These are phyloP conservation scores for Tetradesmus lagerheimii DNA, from an alignment of 139 green algal genomes.

Conservation along the genomic window DNA sequence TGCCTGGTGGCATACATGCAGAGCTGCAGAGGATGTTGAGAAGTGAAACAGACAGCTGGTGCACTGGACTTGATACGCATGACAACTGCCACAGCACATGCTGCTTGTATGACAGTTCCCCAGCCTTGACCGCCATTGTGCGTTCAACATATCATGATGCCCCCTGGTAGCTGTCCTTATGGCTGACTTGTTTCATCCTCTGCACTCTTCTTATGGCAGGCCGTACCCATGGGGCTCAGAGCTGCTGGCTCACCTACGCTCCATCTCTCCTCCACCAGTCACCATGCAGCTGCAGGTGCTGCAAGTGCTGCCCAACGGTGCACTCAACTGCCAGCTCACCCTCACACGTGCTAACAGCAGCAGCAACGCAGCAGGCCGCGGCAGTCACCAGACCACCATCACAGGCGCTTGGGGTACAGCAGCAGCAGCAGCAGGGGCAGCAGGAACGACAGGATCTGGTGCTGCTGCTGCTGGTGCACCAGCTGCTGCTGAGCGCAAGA, in stretches of 20 bases:
- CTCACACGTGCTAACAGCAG: slow-evolving; percentile 7
- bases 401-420: neutral
- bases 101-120: too few relatives aligned
- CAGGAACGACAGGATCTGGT: neutral
- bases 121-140: too few relatives aligned
- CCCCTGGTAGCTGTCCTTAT: neutral
- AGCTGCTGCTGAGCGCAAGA: neutral
- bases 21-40: too few relatives aligned
- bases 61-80: too few relatives aligned
- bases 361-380: neutral
- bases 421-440: neutral
- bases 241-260: slow-evolving; percentile 50
- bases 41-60: too few relatives aligned
- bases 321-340: slow-evolving; percentile 10
- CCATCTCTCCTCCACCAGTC: slow-evolving; percentile 52
- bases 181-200: neutral
- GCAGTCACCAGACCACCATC: neutral
- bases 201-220: slow-evolving; percentile 13
- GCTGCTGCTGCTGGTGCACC: neutral
- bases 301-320: neutral
- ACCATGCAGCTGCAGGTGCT: slow-evolving; percentile 49
- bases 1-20: too few relatives aligned
- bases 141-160: neutral
- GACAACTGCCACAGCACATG: too few relatives aligned
- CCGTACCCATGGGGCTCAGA: slow-evolving; percentile 69